Percentiles rank a stretch among this genome's conserved stretches.
These are phyloP conservation scores for Henckelia pumila DNA, from an alignment of 257 asterid genomes.

Conservation along the genomic window DNA sequence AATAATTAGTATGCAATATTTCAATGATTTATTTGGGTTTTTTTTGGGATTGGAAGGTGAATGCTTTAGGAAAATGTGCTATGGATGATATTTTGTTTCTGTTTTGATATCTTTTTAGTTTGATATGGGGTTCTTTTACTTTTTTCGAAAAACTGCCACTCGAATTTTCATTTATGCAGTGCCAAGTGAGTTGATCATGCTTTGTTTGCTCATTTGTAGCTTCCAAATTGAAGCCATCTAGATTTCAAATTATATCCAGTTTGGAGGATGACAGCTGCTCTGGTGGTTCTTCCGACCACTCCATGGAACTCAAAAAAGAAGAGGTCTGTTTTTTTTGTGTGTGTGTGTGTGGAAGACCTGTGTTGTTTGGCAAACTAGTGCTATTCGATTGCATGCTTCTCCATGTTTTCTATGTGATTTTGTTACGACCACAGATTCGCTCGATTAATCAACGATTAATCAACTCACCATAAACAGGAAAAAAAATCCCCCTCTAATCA, in stretches of 20 bases:
- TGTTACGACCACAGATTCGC: background rate
- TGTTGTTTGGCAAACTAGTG: background rate
- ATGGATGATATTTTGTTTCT: background rate
- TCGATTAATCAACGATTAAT: no score
- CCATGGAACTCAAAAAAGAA: slow-evolving; percentile 37
- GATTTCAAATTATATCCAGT: slow-evolving; percentile 46
- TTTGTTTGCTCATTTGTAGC: slow-evolving; percentile 26
- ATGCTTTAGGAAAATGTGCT: background rate
- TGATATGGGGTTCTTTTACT: background rate
- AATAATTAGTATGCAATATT: background rate
- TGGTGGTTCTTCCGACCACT: slow-evolving; percentile 34
- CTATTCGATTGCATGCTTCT: slow-evolving; percentile 1
- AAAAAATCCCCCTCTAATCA: no score
- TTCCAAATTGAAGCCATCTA: slow-evolving; percentile 40
- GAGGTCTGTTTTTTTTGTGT: slow-evolving; percentile 35
- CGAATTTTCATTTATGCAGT: background rate
- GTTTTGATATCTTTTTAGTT: background rate
- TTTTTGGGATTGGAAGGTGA: background rate
- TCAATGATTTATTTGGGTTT: background rate
- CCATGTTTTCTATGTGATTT: slow-evolving; percentile 8
- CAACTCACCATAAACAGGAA: no score
- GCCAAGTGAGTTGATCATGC: background rate
- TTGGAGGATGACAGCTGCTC: slow-evolving; percentile 51
- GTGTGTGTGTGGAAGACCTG: background rate
- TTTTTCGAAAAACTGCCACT: no score